Evolutionary conservation across 2,329 filamentous ascomycete genomes (phyloP).

Genomic region (Ilyonectria mors-panacis): DNA sequence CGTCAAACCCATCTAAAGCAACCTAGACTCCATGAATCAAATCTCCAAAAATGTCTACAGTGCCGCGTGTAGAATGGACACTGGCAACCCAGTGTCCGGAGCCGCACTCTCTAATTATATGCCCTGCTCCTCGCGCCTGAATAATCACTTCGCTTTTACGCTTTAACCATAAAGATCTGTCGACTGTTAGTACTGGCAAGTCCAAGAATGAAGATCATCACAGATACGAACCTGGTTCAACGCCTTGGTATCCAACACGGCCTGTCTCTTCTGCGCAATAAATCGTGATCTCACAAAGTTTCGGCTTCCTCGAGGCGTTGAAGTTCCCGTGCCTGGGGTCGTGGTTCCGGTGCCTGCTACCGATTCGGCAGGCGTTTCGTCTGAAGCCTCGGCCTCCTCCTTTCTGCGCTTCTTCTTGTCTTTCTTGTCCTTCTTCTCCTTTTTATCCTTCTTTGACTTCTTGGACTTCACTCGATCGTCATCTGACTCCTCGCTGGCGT

Average conservation of each 20-base stretch:
- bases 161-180: constrained; percentile 80
- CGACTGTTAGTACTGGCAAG: constrained; percentile 20
- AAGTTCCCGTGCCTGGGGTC: constrained; percentile 59
- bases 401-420: constrained; percentile 67
- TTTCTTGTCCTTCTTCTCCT: constrained; percentile 60
- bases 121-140: background rate
- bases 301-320: constrained; percentile 68
- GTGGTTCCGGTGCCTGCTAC: constrained; percentile 56
- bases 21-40: constrained; percentile 23
- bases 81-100: constrained; percentile 7
- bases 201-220: constrained; percentile 25
- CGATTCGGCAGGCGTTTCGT: constrained; percentile 47
- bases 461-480: constrained; percentile 49
- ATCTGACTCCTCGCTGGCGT: constrained; percentile 44
- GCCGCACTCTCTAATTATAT: constrained; percentile 17
- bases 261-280: constrained; percentile 90
- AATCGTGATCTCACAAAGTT: constrained; percentile 85
- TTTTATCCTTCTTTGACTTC: constrained; percentile 59
- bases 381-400: constrained; percentile 51
- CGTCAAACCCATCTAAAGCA: constrained; percentile 12
- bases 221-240: constrained; percentile 85
- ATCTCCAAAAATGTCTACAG: background rate
- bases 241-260: constrained; percentile 84
- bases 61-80: constrained; percentile 4
- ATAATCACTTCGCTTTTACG: constrained; percentile 41